A percentile compares a stretch with the other conserved stretches of the same genome.
phyloP scores from a whole-genome alignment of 2,329 filamentous ascomycete genomes.

The Aureobasidium sp. region DNA sequence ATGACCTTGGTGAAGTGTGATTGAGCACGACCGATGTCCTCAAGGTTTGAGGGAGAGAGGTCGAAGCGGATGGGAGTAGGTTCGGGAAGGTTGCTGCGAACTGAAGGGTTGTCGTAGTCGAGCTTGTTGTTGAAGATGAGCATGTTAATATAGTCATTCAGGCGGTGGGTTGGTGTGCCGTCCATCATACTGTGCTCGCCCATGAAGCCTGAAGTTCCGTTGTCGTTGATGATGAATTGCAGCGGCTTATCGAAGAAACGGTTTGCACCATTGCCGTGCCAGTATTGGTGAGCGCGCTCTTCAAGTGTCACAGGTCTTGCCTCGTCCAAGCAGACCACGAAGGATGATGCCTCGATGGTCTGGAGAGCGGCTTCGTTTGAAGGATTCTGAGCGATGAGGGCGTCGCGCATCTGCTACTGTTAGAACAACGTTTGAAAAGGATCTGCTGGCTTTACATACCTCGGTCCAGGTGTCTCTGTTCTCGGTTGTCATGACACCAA shows the following conservation, averaged over 20 bases:
- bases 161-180: slow-evolving; percentile 89
- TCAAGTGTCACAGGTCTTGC: slow-evolving; percentile 86
- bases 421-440: not conserved
- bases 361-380: slow-evolving; percentile 72
- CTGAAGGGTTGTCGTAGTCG: slow-evolving; percentile 69
- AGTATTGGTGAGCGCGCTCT: slow-evolving; percentile 93
- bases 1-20: slow-evolving; percentile 78
- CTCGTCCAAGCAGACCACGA: slow-evolving; percentile 89
- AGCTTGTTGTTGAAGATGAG: slow-evolving; percentile 92
- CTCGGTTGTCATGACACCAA: slow-evolving; percentile 81
- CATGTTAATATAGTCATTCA: slow-evolving; percentile 91
- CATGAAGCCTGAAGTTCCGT: slow-evolving; percentile 94
- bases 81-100: slow-evolving; percentile 79
- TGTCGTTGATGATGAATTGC: slow-evolving; percentile 97
- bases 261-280: slow-evolving; percentile 94
- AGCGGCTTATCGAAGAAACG: slow-evolving; percentile 97
- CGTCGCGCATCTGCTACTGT: slow-evolving; percentile 49
- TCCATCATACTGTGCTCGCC: slow-evolving; percentile 99
- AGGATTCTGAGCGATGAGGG: slow-evolving; percentile 67
- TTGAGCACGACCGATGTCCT: slow-evolving; percentile 71
- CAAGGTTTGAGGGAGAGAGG: slow-evolving; percentile 63
- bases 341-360: slow-evolving; percentile 80
- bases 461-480: slow-evolving; percentile 93
- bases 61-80: slow-evolving; percentile 72
- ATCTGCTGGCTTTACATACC: slow-evolving; percentile 32